Percentiles rank a stretch among this genome's conserved stretches.
phyloP scores from a whole-genome alignment of 441 rosid species.

The Melianthus villosus region DNA sequence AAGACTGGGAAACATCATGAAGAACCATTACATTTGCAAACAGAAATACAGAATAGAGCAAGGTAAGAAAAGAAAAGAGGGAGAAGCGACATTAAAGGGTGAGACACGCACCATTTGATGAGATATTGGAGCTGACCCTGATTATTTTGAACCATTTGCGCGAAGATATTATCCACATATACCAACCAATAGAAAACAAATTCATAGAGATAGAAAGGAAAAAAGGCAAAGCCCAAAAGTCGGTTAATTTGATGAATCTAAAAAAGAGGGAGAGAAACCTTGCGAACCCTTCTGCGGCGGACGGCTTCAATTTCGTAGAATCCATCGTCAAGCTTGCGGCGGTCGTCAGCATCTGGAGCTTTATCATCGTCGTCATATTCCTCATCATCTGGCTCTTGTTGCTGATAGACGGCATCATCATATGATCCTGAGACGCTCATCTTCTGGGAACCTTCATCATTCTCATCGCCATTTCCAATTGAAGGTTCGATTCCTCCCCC shows the following conservation, averaged over 20 bases:
- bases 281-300: slow-evolving; percentile 74
- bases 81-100: not conserved
- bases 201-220: not conserved
- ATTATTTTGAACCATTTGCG: no score
- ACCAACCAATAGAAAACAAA: not conserved
- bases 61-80: not conserved
- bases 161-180: slow-evolving; percentile 3
- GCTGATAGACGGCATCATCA: no score
- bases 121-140: slow-evolving; percentile 94
- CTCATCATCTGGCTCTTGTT: no score
- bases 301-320: slow-evolving; percentile 92
- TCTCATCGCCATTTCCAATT: no score
- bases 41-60: not conserved
- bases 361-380: no score
- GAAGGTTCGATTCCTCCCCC: no score
- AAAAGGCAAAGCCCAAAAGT: not conserved
- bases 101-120: slow-evolving; percentile 66
- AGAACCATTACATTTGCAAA: not conserved
- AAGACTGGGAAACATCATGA: no score
- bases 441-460: no score
- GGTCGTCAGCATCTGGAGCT: no score
- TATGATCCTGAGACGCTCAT: no score
- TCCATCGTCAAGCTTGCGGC: slow-evolving; percentile 76
- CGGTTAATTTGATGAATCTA: no score
- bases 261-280: slow-evolving; percentile 30